Conservation (phyloP, 2,329 filamentous ascomycete species). For the Epicoccum sorghinum region DNA sequence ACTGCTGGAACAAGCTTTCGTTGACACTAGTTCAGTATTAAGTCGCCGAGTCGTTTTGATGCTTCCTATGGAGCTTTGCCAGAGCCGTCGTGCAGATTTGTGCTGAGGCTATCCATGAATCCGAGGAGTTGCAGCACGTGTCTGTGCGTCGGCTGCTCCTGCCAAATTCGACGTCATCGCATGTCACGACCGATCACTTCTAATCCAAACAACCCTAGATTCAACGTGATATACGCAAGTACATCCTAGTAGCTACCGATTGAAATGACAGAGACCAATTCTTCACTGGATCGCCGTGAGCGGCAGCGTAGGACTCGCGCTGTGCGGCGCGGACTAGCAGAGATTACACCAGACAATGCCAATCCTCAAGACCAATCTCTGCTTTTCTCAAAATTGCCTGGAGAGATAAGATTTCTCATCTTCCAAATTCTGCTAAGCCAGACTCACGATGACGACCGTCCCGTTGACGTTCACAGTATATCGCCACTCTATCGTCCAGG, state of each 20-base stretch:
- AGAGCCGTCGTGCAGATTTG: too few relatives aligned
- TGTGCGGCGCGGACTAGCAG: slow-evolving; percentile 22
- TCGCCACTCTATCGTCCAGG: slow-evolving; percentile 25
- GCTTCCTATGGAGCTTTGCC: too few relatives aligned
- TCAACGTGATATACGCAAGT: too few relatives aligned
- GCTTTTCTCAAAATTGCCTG: slow-evolving; percentile 32
- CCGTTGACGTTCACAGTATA: slow-evolving; percentile 15
- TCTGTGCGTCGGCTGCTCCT: slow-evolving; percentile 6
- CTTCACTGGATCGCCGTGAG: slow-evolving; percentile 11
- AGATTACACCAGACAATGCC: slow-evolving; percentile 26
- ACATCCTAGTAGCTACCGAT: too few relatives aligned
- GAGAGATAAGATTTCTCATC: slow-evolving; percentile 30
- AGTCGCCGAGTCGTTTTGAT: too few relatives aligned
- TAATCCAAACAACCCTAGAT: too few relatives aligned
- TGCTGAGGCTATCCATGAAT: background rate
- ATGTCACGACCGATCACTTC: background rate
- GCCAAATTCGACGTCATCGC: slow-evolving; percentile 2
- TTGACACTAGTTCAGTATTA: too few relatives aligned
- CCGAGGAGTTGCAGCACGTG: background rate
- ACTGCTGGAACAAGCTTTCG: background rate
- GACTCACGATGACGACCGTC: slow-evolving; percentile 6
- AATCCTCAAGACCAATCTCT: slow-evolving; percentile 27
- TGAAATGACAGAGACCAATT: slow-evolving; percentile 8
- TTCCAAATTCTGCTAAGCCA: slow-evolving; percentile 26
- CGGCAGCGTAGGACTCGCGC: slow-evolving; percentile 23